Evolutionary conservation across 2,329 filamentous ascomycete species (phyloP).

Genomic region (Xylariaceae sp.): DNA sequence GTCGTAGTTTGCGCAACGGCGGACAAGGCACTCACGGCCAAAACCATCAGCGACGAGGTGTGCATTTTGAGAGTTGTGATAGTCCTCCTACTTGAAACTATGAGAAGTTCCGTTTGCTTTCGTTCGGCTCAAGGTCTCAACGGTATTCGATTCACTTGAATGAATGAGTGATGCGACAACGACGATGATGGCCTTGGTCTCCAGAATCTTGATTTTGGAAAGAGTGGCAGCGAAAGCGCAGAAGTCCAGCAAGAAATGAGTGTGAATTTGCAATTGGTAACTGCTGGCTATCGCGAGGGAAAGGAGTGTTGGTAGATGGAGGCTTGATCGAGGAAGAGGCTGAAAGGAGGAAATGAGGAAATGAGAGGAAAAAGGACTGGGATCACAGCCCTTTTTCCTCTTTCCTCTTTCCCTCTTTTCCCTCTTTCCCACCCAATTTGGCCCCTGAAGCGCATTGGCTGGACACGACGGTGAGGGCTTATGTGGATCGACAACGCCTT

Average conservation of each 20-base stretch:
- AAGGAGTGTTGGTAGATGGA: slow-evolving; percentile 15
- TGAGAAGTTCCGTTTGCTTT: background rate
- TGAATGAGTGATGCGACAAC: background rate
- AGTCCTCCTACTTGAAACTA: background rate
- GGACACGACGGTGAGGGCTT: slow-evolving; percentile 24
- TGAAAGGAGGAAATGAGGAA: slow-evolving; percentile 1
- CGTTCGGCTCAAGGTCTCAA: background rate
- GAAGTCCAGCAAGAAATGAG: slow-evolving; percentile 29
- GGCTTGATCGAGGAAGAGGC: background rate
- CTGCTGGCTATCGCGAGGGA: slow-evolving; percentile 13
- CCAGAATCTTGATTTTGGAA: slow-evolving; percentile 7
- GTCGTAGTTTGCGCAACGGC: slow-evolving; percentile 41
- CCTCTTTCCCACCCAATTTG: no score
- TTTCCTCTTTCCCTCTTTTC: no score
- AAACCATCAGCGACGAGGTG: slow-evolving; percentile 36
- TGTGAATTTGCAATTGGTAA: slow-evolving; percentile 20
- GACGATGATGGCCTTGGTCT: background rate
- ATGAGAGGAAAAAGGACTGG: slow-evolving; percentile 9
- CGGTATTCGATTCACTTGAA: background rate
- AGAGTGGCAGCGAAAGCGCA: slow-evolving; percentile 30
- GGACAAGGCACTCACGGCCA: slow-evolving; percentile 39
- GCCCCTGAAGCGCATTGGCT: slow-evolving; percentile 15
- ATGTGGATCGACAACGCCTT: slow-evolving; percentile 36
- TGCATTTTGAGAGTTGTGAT: slow-evolving; percentile 37
- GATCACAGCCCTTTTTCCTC: slow-evolving; percentile 10